Base-by-base conservation (phyloP, 2,329 filamentous ascomycete species). In the Ascosphaera aggregata region DNA sequence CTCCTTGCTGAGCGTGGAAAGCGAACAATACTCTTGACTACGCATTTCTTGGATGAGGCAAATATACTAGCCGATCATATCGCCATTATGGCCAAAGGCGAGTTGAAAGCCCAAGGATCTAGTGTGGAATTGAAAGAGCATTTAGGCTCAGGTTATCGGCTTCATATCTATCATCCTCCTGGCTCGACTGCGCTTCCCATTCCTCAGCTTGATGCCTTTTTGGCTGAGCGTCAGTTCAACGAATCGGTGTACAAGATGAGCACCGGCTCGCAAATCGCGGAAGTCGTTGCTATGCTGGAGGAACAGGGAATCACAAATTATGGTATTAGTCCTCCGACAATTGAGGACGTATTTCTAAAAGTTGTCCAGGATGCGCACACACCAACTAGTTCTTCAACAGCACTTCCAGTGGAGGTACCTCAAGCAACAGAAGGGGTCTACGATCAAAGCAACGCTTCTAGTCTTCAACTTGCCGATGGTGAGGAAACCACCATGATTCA, bases 1-100 rank as follows among this genome's bases (percentile, higher is more conserved):
- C 63, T 94, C 17, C 63, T 93, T 9, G 78, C 78, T 1, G 84
- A 93, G 55, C 72, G 85, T 41, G 84, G 82, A 16, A 66, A 66
- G 43, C 66, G 85, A 34, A 92, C 85, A 0, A 79, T 93, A 48
- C 71, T 94, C 34, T 57, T 94, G 41, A 94, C 85, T 0, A 94
- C 85, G 0, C 86, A 94, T 54, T 94, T 93, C 54, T 65, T 94
- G 7, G 86, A 94, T 49, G 86, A 94, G 56, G 86, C 85, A 0
- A 85, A 94, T 51, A 63, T 93, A 1, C 66, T 94, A 1, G 78
- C 84, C 0, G 86, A 94, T 51, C 76, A 85, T 43, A 91, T 94
- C 45, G 80, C 76, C 1, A 81, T 94, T 39, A 61, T 94, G 9
- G 91, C 81, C 2, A 85, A 82, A 51, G 85, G 85, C 16, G 73